phyloP scores from a whole-genome alignment of 495 filamentous ascomycete species.

The Penicillium odoratum region DNA sequence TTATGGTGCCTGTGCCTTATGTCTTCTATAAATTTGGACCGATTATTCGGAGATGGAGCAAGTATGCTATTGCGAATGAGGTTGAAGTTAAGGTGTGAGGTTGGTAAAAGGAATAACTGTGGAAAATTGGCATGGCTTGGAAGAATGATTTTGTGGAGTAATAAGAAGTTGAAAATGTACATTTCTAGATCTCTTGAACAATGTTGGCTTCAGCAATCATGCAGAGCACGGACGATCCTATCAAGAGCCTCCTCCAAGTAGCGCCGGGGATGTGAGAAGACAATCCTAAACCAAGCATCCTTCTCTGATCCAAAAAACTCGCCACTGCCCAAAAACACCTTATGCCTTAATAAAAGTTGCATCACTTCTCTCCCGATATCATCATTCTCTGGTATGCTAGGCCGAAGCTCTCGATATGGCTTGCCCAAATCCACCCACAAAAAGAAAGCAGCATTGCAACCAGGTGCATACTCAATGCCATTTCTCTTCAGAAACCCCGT shows the following conservation, averaged over 20 bases:
- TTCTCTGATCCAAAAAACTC: conserved; percentile 43
- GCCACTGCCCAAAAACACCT: conserved; percentile 47
- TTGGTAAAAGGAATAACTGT: neutral
- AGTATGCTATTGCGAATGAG: conserved; percentile 38
- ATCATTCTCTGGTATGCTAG: conserved; percentile 22
- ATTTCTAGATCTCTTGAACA: neutral
- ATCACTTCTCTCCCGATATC: conserved; percentile 28
- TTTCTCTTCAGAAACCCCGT: conserved; percentile 35
- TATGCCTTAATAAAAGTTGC: conserved; percentile 35
- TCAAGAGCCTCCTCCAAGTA: conserved; percentile 43
- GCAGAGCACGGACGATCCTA: conserved; percentile 35
- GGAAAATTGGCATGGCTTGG: neutral
- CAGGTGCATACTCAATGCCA: conserved; percentile 40
- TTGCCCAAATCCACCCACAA: conserved; percentile 58
- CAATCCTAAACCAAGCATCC: conserved; percentile 53
- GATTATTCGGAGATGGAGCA: conserved; percentile 46
- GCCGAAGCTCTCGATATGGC: conserved; percentile 32
- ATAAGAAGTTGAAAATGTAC: neutral
- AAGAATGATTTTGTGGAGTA: neutral
- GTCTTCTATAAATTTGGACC: conserved; percentile 52
- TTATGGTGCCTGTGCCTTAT: conserved; percentile 56
- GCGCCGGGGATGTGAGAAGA: conserved; percentile 45
- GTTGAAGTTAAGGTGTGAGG: conserved; percentile 8
- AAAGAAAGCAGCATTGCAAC: conserved; percentile 57
- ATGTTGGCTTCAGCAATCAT: neutral